These are phyloP conservation scores for Neotropicomus parvogracilis DNA, from an alignment of 1,284 basidiomycete species.

Conservation along the genomic window DNA sequence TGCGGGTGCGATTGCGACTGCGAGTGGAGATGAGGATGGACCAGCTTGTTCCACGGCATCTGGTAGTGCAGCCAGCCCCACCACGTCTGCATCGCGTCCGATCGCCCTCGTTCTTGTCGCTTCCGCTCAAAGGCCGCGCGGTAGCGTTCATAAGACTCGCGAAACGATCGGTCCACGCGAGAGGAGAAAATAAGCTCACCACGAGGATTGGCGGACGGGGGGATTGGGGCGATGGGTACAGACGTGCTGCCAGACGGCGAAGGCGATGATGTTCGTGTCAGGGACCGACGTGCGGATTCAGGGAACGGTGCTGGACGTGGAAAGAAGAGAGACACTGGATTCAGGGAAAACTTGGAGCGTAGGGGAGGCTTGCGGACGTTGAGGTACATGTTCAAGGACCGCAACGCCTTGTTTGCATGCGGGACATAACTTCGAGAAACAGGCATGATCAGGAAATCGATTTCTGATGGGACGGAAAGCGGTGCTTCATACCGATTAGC, in stretches of 20 bases:
- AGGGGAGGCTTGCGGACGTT: constrained; percentile 83
- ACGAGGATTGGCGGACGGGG: constrained; percentile 84
- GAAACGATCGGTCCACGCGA: constrained; percentile 77
- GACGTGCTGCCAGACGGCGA: constrained; percentile 29
- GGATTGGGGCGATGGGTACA: constrained; percentile 74
- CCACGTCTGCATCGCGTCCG: constrained; percentile 41
- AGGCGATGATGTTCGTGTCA: constrained; percentile 30
- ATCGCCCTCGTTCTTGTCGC: constrained; percentile 62
- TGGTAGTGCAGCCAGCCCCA: constrained; percentile 40
- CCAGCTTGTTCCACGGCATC: constrained; percentile 38
- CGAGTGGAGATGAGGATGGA: not conserved
- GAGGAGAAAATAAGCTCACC: constrained; percentile 96
- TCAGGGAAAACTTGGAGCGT: constrained; percentile 56
- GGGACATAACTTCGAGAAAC: constrained; percentile 78
- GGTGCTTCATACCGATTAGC: constrained; percentile 79
- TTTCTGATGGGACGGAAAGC: constrained; percentile 11
- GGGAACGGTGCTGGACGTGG: constrained; percentile 41
- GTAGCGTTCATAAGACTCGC: constrained; percentile 92
- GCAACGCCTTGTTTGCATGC: constrained; percentile 88
- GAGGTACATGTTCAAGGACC: constrained; percentile 95
- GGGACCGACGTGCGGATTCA: constrained; percentile 17
- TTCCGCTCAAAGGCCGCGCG: constrained; percentile 86
- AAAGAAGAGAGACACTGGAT: constrained; percentile 64
- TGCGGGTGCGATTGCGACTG: too few species aligned
- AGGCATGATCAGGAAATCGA: constrained; percentile 13